phyloP scores from a whole-genome alignment of 2,329 filamentous ascomycete genomes.

The Aspergillus vadensis region DNA sequence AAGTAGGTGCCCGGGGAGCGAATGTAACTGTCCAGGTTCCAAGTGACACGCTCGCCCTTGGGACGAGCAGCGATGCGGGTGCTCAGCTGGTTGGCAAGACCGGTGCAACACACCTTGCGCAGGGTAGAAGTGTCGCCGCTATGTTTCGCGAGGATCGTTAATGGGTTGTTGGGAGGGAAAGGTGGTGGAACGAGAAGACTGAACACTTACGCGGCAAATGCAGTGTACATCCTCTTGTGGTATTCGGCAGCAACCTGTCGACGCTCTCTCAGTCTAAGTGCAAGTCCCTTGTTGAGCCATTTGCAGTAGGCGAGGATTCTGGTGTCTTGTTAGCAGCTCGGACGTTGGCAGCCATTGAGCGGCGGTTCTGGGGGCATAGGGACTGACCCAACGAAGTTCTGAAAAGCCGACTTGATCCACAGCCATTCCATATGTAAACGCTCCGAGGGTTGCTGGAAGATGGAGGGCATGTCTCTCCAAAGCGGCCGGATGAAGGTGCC shows the following conservation, averaged over 20 bases:
- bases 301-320: constrained; percentile 39
- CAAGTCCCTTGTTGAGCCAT: constrained; percentile 34
- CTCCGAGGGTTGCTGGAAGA: constrained; percentile 41
- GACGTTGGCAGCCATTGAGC: background rate
- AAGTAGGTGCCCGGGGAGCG: constrained; percentile 40
- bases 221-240: constrained; percentile 51
- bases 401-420: constrained; percentile 37
- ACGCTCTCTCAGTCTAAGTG: constrained; percentile 39
- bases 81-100: constrained; percentile 38
- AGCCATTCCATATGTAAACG: constrained; percentile 45
- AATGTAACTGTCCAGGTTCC: constrained; percentile 42
- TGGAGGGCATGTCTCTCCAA: constrained; percentile 43
- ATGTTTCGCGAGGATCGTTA: constrained; percentile 19
- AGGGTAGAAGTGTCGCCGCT: constrained; percentile 41
- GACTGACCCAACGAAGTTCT: constrained; percentile 40
- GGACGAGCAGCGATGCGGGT: constrained; percentile 39
- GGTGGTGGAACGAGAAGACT: background rate
- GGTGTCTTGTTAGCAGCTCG: constrained; percentile 16
- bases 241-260: constrained; percentile 42
- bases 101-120: constrained; percentile 41
- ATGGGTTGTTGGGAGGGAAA: background rate
- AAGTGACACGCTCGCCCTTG: constrained; percentile 33
- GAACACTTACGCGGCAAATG: constrained; percentile 47
- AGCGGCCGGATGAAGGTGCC: constrained; percentile 45
- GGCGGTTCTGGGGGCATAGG: background rate